Base-by-base conservation (phyloP, 1,139 yeast species). In the Fermentozyma sake region DNA sequence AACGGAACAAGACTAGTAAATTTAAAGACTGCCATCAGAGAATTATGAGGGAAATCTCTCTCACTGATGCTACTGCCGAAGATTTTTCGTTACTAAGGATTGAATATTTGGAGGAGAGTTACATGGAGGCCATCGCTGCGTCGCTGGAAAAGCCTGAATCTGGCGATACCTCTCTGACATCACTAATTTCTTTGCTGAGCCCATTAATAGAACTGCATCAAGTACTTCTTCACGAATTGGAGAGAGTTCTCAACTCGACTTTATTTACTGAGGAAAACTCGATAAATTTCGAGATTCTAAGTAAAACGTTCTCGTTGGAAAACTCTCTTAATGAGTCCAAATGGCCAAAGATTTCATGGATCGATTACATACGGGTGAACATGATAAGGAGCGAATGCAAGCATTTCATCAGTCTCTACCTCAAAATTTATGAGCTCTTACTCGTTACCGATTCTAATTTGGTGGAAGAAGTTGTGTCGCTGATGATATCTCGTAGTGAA, bases 331-430 rank as follows among this genome's bases (percentile, higher is more conserved):
- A 37, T 1, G 57, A 54, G 13, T 39, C 50, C 3, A 38, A 40
- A 11, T 61, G 68, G 68, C 68, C 68, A 7, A 61, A 61, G 30
- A 41, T 54, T 3, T 39, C 59, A 10, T 67, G 72, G 72, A 36
- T 55, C 3, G 64, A 59, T 23, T 67, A 52, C 35, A 31, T 66
- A 15, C 44, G 39, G 8, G 30, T 57, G 3, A 44, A 51, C 18
- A 39, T 46, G 26, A 43, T 42, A 12, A 38, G 51, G 14, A 50
- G 59, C 24, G 66, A 58, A 13, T 52, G 61, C 24, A 42, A 38
- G 17, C 48, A 47, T 1, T 52, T 58, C 27, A 42, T 59, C 4
- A 46, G 39, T 5, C 26, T 52, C 2, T 66, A 64, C 30, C 35
- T 60, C 14, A 66, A 66, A 30, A 42, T 58, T 1, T 58, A 44